A percentile compares a stretch with the other conserved stretches of the same genome.
Conservation (phyloP, 1,284 basidiomycete species). For the Marasmius sp. region DNA sequence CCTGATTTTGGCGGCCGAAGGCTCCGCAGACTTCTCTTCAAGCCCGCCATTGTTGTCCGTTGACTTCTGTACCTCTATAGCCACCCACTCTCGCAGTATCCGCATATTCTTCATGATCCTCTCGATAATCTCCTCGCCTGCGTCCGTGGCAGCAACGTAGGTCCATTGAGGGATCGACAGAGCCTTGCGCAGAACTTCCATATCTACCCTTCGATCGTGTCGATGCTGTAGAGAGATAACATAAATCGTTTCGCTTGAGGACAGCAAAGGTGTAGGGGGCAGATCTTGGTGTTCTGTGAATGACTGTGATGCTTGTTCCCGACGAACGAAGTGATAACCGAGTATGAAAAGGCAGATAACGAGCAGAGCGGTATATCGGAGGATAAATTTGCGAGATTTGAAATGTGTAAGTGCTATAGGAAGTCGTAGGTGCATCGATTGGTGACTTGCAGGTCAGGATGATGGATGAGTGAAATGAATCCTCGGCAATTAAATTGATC, state of each 20-base stretch:
- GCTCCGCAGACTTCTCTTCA: conserved; percentile 2
- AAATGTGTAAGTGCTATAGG: too few species aligned
- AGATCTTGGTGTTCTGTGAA: background rate
- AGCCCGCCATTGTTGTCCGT: background rate
- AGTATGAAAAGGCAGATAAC: too few species aligned
- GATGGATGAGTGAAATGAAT: too few species aligned
- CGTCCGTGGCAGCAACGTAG: conserved; percentile 49
- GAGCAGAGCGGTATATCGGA: too few species aligned
- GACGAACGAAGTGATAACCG: background rate
- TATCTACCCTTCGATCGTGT: conserved; percentile 48
- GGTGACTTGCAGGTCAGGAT: too few species aligned
- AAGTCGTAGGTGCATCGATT: too few species aligned
- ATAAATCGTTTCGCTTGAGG: conserved; percentile 35
- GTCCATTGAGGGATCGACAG: conserved; percentile 49
- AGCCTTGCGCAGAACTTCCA: conserved; percentile 48
- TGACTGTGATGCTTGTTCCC: background rate
- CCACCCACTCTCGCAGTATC: conserved; percentile 25
- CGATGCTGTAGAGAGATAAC: conserved; percentile 60
- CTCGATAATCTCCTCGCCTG: conserved; percentile 35
- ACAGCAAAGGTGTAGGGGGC: background rate
- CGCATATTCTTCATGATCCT: conserved; percentile 43
- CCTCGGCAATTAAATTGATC: too few species aligned
- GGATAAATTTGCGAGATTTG: too few species aligned
- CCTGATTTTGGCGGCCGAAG: background rate
- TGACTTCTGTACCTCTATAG: background rate